Base-by-base conservation (phyloP, 2,329 filamentous ascomycete genomes). In the Beauveria australis region DNA sequence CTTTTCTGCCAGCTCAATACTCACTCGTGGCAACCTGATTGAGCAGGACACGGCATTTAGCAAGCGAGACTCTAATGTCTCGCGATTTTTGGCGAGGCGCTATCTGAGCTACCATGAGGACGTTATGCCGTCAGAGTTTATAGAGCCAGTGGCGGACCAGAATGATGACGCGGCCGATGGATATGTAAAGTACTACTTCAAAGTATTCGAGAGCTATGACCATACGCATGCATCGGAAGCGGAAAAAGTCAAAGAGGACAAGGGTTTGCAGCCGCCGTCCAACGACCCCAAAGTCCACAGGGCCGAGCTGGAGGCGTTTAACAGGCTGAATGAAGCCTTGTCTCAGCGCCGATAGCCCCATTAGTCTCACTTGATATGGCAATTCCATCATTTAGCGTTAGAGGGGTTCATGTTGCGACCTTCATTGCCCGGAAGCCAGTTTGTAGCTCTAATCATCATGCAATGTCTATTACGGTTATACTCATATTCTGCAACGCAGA, bases 391-490 rank as follows among this genome's bases (percentile, higher is more conserved):
- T 16, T 3, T 16, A 14, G 33, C 14, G 14, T 1, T 16, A 37
- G 12, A 37, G 14, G 12, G 5, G 5, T 16, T 6, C 26, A 9
- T 51, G 48, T 51, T 28, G 14, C 26, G 18, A 14, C 18, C 10
- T 18, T 33, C 3, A n/a, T 37, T 12, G 33, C 14, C 14, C 4
- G 5, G 4, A 37, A 12, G 12, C 33, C 33, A 5, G 5, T 37
- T 37, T 37, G 33, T 37, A 37, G 12, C 33, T 37, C 33, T 46
- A 53, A 59, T 59, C 56, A 16, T 59, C 56, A 59, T 59, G 56
- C 48, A 59, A 59, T 58, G 40, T 59, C 56, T 59, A 59, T 53
- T 59, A 59, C 56, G 56, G 48, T 59, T 53, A 59, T 59, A 59
- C 40, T 59, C 37, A 49, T 58, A 43, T 53, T 59, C 56, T 59